Base-by-base conservation (phyloP, 371 early-diverging fungal species). In the Mortierella sp. region DNA sequence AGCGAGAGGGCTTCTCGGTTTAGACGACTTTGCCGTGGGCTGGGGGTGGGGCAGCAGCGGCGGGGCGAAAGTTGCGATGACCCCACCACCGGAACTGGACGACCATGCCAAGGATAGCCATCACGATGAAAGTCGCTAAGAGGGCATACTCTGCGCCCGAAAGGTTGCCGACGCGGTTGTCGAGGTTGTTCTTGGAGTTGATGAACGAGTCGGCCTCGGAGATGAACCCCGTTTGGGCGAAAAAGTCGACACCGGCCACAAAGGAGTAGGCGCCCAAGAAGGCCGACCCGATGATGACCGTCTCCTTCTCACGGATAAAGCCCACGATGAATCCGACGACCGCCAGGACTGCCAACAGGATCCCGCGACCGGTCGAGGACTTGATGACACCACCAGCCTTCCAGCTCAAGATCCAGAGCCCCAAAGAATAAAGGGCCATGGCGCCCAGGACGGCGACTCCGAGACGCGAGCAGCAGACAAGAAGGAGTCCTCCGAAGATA, bases 171-270 rank as follows among this genome's bases (percentile, higher is more conserved):
- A 64, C 64, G 24, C 73, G 73, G 24, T 58, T 43, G 52, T 70
- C 63, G 39, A 73, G 55, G 43, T 31, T 71, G 71, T 44, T 71
- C 71, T 71, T 79, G 68, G 68, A 70, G 75, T 79, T 79, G 68
- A 84, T 55, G 70, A 90, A 86, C 7, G 69, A 61, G 19, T 77
- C 39, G 24, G 81, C 70, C 37, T 88, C 71, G 1, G 77, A 40
- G n/a, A 68, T 71, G 81, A 95, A 95, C 0, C 95, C 96, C 0
- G 94, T 93, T 44, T 91, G 88, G 24, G 88, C 90, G 79, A 91
- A 96, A 34, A 93, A 85, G 82, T 96, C 96, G 58, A 96, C 74
- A 24, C 95, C 96, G 39, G 92, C 85, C 71, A 94, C 88, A 52
- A 93, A 73, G 11, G 90, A 81, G 75, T 92, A 95, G 5, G 95